These are phyloP conservation scores for Arxiozyma telluris DNA, from an alignment of 1,139 yeast genomes.

Conservation along the genomic window DNA sequence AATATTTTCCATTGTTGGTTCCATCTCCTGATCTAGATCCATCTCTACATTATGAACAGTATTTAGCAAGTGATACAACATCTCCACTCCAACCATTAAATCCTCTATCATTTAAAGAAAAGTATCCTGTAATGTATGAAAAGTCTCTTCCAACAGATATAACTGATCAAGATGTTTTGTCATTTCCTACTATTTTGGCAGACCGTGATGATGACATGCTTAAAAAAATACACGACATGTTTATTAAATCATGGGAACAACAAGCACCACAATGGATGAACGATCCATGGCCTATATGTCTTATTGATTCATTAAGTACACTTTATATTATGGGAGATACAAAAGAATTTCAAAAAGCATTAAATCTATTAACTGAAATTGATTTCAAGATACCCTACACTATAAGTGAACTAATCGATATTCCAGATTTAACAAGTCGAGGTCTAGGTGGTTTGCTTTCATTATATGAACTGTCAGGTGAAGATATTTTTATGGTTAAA, in stretches of 20 bases:
- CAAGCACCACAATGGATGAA: slow-evolving; percentile 7
- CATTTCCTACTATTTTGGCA: neutral
- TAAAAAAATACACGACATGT: neutral
- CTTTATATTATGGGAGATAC: slow-evolving; percentile 51
- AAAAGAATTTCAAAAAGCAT: slow-evolving; percentile 46
- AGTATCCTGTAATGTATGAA: slow-evolving; percentile 31
- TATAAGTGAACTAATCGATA: slow-evolving; percentile 38
- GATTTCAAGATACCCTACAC: slow-evolving; percentile 22
- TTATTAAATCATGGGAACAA: slow-evolving; percentile 17
- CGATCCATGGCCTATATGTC: slow-evolving; percentile 19
- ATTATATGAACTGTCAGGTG: slow-evolving; percentile 56
- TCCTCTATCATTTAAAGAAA: slow-evolving; percentile 16
- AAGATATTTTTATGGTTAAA: slow-evolving; percentile 44
- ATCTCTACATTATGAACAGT: slow-evolving; percentile 3
- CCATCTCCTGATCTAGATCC: slow-evolving; percentile 19
- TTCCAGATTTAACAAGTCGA: slow-evolving; percentile 66
- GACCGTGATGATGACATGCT: slow-evolving; percentile 1
- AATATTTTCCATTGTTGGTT: slow-evolving; percentile 32
- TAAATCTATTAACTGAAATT: slow-evolving; percentile 41
- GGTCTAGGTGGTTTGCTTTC: slow-evolving; percentile 66
- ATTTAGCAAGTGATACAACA: neutral
- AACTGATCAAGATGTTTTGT: neutral
- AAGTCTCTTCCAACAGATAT: slow-evolving; percentile 21
- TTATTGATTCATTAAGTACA: slow-evolving; percentile 66
- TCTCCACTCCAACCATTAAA: neutral